Evolutionary conservation across 345 rosid genomes (phyloP).

Genomic region (Triadica sebifera): DNA sequence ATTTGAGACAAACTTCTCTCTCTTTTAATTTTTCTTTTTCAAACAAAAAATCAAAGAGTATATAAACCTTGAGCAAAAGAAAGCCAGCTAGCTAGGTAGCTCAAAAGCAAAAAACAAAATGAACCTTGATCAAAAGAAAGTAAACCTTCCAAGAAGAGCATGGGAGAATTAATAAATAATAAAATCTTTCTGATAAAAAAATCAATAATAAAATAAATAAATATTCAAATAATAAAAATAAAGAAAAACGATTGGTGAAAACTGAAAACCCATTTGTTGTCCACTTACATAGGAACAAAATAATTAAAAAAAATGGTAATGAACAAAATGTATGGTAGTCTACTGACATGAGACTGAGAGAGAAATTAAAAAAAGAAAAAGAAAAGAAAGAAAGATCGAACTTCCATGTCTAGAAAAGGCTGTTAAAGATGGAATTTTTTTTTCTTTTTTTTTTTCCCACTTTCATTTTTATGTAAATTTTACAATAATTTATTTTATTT

Average conservation of each 20-base stretch:
- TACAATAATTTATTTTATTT: too few species aligned
- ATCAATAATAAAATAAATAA: too few species aligned
- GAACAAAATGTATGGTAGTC: slow-evolving; percentile 15
- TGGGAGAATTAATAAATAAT: background rate
- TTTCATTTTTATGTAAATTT: slow-evolving; percentile 17
- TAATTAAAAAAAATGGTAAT: background rate
- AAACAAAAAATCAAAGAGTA: background rate
- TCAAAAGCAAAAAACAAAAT: slow-evolving; percentile 12
- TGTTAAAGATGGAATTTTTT: slow-evolving; percentile 16
- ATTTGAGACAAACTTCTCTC: background rate
- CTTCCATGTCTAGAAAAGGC: slow-evolving; percentile 33
- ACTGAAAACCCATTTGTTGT: slow-evolving; percentile 1
- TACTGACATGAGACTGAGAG: too few species aligned
- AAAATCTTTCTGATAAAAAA: background rate
- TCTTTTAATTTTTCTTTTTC: background rate
- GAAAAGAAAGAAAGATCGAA: slow-evolving; percentile 17
- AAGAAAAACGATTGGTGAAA: background rate
- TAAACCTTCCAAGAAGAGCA: background rate
- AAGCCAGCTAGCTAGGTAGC: background rate
- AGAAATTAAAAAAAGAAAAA: background rate
- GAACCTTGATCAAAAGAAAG: slow-evolving; percentile 9
- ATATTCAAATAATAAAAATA: background rate
- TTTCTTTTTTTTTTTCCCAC: background rate
- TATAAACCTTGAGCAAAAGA: slow-evolving; percentile 12
- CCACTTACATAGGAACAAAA: background rate